phyloP scores from a whole-genome alignment of 495 filamentous ascomycete genomes.

The Bombardia bombarda region DNA sequence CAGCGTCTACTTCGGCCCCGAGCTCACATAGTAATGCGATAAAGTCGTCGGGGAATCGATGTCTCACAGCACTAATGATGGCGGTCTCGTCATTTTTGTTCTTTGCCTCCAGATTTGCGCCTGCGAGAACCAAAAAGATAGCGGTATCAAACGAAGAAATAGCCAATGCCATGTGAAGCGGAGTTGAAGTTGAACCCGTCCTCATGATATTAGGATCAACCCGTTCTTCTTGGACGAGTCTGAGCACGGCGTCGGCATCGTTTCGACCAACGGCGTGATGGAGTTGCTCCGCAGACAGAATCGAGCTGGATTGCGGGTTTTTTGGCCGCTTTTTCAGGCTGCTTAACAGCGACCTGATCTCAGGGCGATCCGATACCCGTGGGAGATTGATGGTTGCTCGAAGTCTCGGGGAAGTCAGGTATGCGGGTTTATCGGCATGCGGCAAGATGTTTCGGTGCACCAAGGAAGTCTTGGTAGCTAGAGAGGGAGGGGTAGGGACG shows the following conservation, averaged over 20 bases:
- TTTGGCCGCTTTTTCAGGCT: neutral
- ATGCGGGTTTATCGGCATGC: too few relatives aligned
- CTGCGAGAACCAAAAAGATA: constrained; percentile 8
- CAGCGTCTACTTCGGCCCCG: constrained; percentile 12
- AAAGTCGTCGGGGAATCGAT: constrained; percentile 15
- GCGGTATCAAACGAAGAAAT: constrained; percentile 6
- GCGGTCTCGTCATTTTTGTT: constrained; percentile 8
- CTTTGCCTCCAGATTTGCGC: constrained; percentile 8
- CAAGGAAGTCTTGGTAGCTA: too few relatives aligned
- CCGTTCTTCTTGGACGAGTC: constrained; percentile 2
- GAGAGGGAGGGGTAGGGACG: neutral
- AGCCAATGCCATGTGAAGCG: constrained; percentile 9
- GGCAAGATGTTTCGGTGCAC: too few relatives aligned
- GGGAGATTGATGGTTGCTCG: neutral
- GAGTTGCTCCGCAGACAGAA: constrained; percentile 8
- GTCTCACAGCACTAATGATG: constrained; percentile 18
- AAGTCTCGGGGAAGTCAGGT: neutral
- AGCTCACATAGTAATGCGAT: constrained; percentile 21
- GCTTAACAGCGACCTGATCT: constrained; percentile 1
- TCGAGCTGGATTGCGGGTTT: neutral
- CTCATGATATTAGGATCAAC: constrained; percentile 8
- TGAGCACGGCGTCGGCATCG: constrained; percentile 6
- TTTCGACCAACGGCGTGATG: constrained; percentile 12
- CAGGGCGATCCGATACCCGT: constrained; percentile 3
- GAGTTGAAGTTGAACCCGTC: constrained; percentile 1